Conservation (phyloP, 768 basidiomycete species). For the Collybia sp. region DNA sequence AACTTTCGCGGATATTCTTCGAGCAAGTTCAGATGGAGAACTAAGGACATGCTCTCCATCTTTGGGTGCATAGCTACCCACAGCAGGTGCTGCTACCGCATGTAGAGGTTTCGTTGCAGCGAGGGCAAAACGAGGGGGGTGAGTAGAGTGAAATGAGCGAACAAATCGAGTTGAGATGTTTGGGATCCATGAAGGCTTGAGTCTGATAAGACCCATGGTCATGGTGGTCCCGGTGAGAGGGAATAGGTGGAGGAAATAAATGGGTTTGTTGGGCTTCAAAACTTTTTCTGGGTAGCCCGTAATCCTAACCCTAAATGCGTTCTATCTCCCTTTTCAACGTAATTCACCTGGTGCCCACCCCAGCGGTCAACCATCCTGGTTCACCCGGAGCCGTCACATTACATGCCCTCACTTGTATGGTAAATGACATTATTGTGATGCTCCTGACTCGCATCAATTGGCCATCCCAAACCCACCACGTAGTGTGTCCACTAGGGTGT, state of each 20-base stretch:
- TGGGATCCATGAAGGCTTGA: constrained; percentile 33
- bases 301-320: constrained; percentile 10
- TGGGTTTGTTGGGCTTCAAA: constrained; percentile 10
- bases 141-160: constrained; percentile 51
- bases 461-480: too few relatives aligned
- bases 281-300: constrained; percentile 1
- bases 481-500: too few relatives aligned
- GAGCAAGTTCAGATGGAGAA: constrained; percentile 92
- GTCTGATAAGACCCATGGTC: constrained; percentile 38
- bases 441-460: too few relatives aligned
- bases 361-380: too few relatives aligned
- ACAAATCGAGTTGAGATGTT: constrained; percentile 23
- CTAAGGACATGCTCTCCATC: constrained; percentile 78
- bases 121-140: constrained; percentile 28
- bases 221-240: constrained; percentile 9
- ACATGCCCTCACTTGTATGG: too few relatives aligned
- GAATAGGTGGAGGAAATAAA: constrained; percentile 8
- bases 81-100: constrained; percentile 72
- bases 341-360: too few relatives aligned
- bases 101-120: constrained; percentile 48
- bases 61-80: constrained; percentile 62
- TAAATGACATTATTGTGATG: not conserved
- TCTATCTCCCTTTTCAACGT: not conserved
- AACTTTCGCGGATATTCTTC: constrained; percentile 90
- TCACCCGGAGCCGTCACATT: too few relatives aligned